Evolutionary conservation across 2,329 filamentous ascomycete genomes (phyloP).

Genomic region (Rasamsonia emersonii): DNA sequence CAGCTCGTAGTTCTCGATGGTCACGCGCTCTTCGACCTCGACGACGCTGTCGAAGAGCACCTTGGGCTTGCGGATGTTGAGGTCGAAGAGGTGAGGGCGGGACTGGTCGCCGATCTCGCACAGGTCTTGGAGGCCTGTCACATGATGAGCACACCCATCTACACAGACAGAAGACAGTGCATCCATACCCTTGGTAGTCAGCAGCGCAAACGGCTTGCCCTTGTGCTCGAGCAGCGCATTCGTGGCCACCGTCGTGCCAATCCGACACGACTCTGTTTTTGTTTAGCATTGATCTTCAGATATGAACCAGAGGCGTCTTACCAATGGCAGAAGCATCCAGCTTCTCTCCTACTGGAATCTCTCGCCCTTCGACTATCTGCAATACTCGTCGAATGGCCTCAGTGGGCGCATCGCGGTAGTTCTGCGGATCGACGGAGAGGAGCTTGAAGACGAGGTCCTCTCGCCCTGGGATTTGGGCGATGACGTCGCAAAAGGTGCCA

Average conservation of each 20-base stretch:
- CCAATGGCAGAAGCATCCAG: slow-evolving; percentile 7
- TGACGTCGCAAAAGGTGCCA: slow-evolving; percentile 23
- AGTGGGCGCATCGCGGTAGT: slow-evolving; percentile 49
- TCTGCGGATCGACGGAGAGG: slow-evolving; percentile 20
- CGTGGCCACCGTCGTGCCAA: slow-evolving; percentile 89
- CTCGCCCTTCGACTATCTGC: slow-evolving; percentile 17
- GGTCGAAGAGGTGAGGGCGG: slow-evolving; percentile 76
- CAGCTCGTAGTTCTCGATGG: slow-evolving; percentile 12
- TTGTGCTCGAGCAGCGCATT: slow-evolving; percentile 81
- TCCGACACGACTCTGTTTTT: slow-evolving; percentile 51
- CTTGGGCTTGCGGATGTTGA: slow-evolving; percentile 75
- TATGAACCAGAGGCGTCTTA: slow-evolving; percentile 8
- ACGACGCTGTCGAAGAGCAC: slow-evolving; percentile 70
- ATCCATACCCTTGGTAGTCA: slow-evolving; percentile 60
- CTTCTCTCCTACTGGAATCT: slow-evolving; percentile 12
- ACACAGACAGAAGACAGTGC: background rate
- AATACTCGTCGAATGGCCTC: slow-evolving; percentile 76
- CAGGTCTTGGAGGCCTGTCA: slow-evolving; percentile 59
- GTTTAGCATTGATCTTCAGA: background rate
- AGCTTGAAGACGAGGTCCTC: slow-evolving; percentile 22
- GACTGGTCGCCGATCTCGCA: slow-evolving; percentile 78
- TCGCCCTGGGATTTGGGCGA: slow-evolving; percentile 15
- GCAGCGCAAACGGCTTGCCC: slow-evolving; percentile 73
- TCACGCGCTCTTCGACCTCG: slow-evolving; percentile 72
- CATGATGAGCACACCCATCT: background rate